These are phyloP conservation scores for Saccharomyces hybrid DNA, from an alignment of 1,139 yeast genomes.

Conservation along the genomic window DNA sequence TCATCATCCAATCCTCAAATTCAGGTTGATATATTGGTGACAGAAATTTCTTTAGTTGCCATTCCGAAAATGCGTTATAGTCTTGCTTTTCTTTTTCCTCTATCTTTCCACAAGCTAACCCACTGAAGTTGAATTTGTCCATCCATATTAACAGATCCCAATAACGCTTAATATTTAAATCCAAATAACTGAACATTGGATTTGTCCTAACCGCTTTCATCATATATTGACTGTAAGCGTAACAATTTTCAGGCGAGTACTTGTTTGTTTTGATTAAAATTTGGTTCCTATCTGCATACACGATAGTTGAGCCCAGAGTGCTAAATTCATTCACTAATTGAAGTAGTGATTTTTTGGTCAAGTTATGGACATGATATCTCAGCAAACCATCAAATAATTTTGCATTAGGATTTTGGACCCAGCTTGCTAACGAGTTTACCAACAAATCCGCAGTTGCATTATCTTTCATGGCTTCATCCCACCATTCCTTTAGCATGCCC, in stretches of 20 bases:
- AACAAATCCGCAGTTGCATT: slow-evolving; percentile 73
- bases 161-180: slow-evolving; percentile 64
- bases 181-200: slow-evolving; percentile 77
- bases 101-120: slow-evolving; percentile 61
- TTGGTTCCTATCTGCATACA: slow-evolving; percentile 76
- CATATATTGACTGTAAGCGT: slow-evolving; percentile 86
- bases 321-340: slow-evolving; percentile 78
- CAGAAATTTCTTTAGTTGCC: slow-evolving; percentile 74
- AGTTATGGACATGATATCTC: slow-evolving; percentile 80
- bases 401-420: slow-evolving; percentile 79
- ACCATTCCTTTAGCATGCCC: slow-evolving; percentile 77
- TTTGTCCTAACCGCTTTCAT: slow-evolving; percentile 71
- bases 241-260: slow-evolving; percentile 74
- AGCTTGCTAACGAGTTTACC: slow-evolving; percentile 72
- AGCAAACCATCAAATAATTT: slow-evolving; percentile 67
- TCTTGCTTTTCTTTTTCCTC: slow-evolving; percentile 50
- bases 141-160: slow-evolving; percentile 95
- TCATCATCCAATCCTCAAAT: slow-evolving; percentile 78
- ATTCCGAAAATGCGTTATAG: slow-evolving; percentile 53
- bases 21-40: slow-evolving; percentile 73
- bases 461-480: slow-evolving; percentile 79
- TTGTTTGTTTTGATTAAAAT: slow-evolving; percentile 69
- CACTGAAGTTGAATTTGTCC: slow-evolving; percentile 86
- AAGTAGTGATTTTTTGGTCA: slow-evolving; percentile 73
- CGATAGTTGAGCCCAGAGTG: slow-evolving; percentile 65